These are phyloP conservation scores for Keqinozyma sinolaborantium DNA, from an alignment of 1,139 yeast genomes.

Conservation along the genomic window DNA sequence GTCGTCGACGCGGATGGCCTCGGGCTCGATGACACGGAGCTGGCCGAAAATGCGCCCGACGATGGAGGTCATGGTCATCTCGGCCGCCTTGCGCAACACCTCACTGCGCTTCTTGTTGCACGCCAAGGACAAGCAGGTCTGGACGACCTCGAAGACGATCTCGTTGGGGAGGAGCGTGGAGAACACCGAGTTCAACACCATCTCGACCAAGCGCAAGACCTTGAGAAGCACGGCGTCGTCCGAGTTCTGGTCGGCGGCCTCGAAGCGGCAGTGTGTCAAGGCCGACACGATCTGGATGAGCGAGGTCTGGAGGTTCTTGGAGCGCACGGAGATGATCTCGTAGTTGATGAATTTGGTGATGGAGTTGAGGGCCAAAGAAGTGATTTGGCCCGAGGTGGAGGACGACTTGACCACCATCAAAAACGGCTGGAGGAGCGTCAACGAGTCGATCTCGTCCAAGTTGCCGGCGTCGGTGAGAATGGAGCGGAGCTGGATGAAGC, in stretches of 20 bases:
- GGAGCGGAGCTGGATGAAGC: conserved; percentile 74
- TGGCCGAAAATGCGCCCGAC: conserved; percentile 67
- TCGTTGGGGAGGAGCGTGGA: conserved; percentile 73
- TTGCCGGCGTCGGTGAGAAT: conserved; percentile 59
- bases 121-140: conserved; percentile 88
- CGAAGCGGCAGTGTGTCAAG: conserved; percentile 91
- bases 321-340: conserved; percentile 44
- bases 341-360: conserved; percentile 68
- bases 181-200: conserved; percentile 60
- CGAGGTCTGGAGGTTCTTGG: conserved; percentile 46
- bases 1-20: conserved; percentile 22
- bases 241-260: conserved; percentile 88
- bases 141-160: conserved; percentile 82
- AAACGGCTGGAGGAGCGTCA: conserved; percentile 82
- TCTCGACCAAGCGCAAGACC: conserved; percentile 73
- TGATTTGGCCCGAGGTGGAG: conserved; percentile 80
- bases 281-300: conserved; percentile 67
- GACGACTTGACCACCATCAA: conserved; percentile 82
- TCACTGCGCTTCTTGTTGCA: conserved; percentile 92
- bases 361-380: conserved; percentile 77
- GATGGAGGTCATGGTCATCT: conserved; percentile 72
- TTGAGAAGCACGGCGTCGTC: conserved; percentile 90
- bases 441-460: conserved; percentile 60
- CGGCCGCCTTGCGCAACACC: conserved; percentile 85
- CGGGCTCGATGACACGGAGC: conserved; percentile 56